These are phyloP conservation scores for Grigorovia yakushimaensis DNA, from an alignment of 805 yeast genomes.

Conservation along the genomic window DNA sequence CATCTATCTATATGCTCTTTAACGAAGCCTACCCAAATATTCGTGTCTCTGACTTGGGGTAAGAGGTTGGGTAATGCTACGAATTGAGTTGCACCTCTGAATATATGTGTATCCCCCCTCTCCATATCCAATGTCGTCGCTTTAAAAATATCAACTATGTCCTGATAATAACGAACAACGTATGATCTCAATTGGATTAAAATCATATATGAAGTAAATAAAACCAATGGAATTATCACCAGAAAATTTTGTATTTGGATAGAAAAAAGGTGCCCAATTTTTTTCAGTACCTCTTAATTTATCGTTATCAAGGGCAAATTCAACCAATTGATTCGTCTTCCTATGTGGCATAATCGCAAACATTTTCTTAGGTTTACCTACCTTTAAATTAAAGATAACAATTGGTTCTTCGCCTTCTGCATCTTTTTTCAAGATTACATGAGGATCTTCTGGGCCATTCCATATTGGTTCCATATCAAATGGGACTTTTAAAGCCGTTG, in stretches of 20 bases:
- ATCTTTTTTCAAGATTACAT: conserved; percentile 4
- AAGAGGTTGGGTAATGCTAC: conserved; percentile 10
- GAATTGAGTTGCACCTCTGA: conserved; percentile 15
- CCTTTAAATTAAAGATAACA: conserved; percentile 6
- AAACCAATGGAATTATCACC: conserved; percentile 10
- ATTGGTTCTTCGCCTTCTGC: conserved; percentile 9
- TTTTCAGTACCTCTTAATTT: conserved; percentile 1
- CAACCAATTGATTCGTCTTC: background rate
- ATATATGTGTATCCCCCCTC: background rate
- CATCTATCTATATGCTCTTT: conserved; percentile 10
- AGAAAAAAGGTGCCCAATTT: conserved; percentile 12
- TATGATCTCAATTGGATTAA: background rate
- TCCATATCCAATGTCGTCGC: background rate
- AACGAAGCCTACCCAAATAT: conserved; percentile 18
- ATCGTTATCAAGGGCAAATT: background rate
- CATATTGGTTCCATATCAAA: background rate
- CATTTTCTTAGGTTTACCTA: conserved; percentile 1
- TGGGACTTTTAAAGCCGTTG: conserved; percentile 4
- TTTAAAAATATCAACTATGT: background rate
- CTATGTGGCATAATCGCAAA: conserved; percentile 7
- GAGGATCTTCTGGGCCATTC: conserved; percentile 9
- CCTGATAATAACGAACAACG: background rate
- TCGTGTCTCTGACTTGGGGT: conserved; percentile 9
- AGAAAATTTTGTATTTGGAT: background rate
- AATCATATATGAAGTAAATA: no score